phyloP scores from a whole-genome alignment of 306 rosid genomes.

The Albizia julibrissin region DNA sequence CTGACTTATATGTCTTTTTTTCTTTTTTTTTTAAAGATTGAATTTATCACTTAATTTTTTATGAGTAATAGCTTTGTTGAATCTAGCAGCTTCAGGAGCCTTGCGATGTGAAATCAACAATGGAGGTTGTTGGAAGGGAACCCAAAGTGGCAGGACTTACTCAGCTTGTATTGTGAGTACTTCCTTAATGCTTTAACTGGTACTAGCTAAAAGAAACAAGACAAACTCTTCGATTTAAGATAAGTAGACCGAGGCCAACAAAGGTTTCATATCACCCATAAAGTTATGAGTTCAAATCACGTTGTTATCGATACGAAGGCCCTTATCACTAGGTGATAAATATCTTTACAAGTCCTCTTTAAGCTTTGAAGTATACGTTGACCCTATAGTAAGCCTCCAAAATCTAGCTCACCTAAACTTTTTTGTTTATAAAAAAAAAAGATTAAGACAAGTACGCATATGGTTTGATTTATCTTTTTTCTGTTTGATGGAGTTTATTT shows the following conservation, averaged over 20 bases:
- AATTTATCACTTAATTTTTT: background rate
- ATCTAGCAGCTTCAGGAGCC: constrained; percentile 74
- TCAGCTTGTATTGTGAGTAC: constrained; percentile 84
- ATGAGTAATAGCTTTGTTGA: constrained; percentile 23
- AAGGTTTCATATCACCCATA: too few relatives aligned
- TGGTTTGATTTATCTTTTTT: background rate
- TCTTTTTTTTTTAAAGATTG: background rate
- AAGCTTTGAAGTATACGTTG: rapidly evolving
- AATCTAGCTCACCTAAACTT: too few relatives aligned
- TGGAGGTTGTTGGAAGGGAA: constrained; percentile 94
- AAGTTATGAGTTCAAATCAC: too few relatives aligned
- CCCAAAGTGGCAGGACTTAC: constrained; percentile 54
- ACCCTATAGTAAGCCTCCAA: too few relatives aligned
- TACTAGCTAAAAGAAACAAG: background rate
- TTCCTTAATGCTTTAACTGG: constrained; percentile 7
- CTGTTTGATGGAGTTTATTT: background rate
- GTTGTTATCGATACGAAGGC: too few relatives aligned
- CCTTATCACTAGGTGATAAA: too few relatives aligned
- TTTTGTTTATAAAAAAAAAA: too few relatives aligned
- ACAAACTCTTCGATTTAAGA: too few relatives aligned
- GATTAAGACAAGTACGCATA: background rate
- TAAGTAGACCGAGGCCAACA: too few relatives aligned
- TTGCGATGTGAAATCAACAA: constrained; percentile 78
- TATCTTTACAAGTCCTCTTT: too few relatives aligned
- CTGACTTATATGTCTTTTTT: background rate